These are phyloP conservation scores for Erigeron philadelphicus DNA, from an alignment of 140 eudicot species.

Conservation along the genomic window DNA sequence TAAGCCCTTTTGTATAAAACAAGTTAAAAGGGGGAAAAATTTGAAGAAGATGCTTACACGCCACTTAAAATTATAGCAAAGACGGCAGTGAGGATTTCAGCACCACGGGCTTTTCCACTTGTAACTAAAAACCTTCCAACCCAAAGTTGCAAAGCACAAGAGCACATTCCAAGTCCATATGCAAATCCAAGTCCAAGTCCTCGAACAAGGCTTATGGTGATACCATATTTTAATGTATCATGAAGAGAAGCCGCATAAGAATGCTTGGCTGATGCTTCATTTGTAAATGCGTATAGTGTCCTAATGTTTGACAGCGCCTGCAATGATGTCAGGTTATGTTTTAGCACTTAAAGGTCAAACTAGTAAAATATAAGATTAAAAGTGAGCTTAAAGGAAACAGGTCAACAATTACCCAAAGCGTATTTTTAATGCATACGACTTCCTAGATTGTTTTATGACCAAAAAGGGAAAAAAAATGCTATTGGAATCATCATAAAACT, in stretches of 20 bases:
- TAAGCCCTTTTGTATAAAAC: background rate
- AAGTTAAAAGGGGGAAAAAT: background rate
- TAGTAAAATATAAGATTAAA: background rate
- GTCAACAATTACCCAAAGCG: too few species aligned
- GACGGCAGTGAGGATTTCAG: constrained; percentile 48
- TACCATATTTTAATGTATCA: constrained; percentile 52
- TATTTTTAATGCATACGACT: too few species aligned
- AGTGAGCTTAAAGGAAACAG: background rate
- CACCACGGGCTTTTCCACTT: constrained; percentile 45
- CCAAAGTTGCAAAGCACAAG: constrained; percentile 67
- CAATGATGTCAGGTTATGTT: background rate
- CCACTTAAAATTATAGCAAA: constrained; percentile 51
- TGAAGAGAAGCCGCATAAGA: constrained; percentile 60
- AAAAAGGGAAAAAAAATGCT: too few species aligned
- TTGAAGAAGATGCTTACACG: constrained; percentile 36
- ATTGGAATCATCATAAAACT: too few species aligned
- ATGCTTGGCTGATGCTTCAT: constrained; percentile 59
- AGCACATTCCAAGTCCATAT: constrained; percentile 58
- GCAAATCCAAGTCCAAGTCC: constrained; percentile 62
- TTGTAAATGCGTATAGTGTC: constrained; percentile 56
- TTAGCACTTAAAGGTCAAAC: background rate
- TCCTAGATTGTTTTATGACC: too few species aligned
- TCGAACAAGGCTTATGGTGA: constrained; percentile 52
- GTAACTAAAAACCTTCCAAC: constrained; percentile 50
- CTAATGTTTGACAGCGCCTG: constrained; percentile 57